Base-by-base conservation (phyloP, 2,329 filamentous ascomycete genomes). In the Aspergillus pseudonomiae region DNA sequence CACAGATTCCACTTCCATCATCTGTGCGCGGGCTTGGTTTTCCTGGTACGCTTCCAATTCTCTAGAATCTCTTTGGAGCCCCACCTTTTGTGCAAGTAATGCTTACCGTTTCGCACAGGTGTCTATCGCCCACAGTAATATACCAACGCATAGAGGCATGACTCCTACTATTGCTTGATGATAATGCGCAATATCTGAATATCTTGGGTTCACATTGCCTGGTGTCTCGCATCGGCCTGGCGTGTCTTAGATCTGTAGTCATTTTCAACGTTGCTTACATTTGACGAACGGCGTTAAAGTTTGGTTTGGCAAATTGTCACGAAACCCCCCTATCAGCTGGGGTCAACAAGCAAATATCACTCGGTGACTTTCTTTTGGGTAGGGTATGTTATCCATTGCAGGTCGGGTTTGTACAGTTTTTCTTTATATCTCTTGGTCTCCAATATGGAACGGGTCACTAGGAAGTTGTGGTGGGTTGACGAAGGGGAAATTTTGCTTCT, bases 1-100 rank as follows among this genome's bases (percentile, higher is more conserved):
- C 74, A 21, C 79, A 81, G 62, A 73, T 80, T 48, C 76, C 73
- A 32, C 69, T 77, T n/a, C 74, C 74, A 5, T 75, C 73, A 62
- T 70, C 72, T 54, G 71, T 69, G 24, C 74, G 74, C 57, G 75
- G 75, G 39, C 64, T 75, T 32, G 71, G 72, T 28, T 78, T 77
- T 66, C 66, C 73, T 60, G 73, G 78, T 79, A 75, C 65, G 76
- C 5, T 50, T 32, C n/a, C 39, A 46, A 16, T 45, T 10, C 36
- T 19, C 28, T 34, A 21, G 28, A 21, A 19, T 21, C 19, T 11
- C 21, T 21, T 12, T 19, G 26, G 12, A 24, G 14, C 11, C 43
- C 24, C 32, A 21, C 7, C 45, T 21, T 5, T 60, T 32, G 6
- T n/a, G 16, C 14, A 43, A 36, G 60, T 67, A 58, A 68, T 45